These are phyloP conservation scores for Murraya koenigii DNA, from an alignment of 345 rosid genomes.

Conservation along the genomic window DNA sequence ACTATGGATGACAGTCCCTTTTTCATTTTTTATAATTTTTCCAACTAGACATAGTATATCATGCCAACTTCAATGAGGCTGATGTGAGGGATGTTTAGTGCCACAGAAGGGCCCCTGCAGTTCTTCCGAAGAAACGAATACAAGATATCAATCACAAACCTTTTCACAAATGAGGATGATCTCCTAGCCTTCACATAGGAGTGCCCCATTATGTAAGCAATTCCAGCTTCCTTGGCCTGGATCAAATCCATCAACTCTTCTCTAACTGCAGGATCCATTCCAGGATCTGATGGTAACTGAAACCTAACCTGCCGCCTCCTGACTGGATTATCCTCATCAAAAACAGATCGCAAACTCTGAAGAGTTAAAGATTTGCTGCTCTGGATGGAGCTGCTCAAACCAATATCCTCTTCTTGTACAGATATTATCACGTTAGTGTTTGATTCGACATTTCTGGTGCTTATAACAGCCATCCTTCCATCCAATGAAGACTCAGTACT, in stretches of 20 bases:
- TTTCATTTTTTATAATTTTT: not conserved
- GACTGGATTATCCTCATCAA: slow-evolving; percentile 65
- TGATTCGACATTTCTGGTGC: slow-evolving; percentile 52
- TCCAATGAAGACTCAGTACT: slow-evolving; percentile 64
- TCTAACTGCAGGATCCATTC: slow-evolving; percentile 68
- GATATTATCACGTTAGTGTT: slow-evolving; percentile 48
- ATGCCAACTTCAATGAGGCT: slow-evolving; percentile 95
- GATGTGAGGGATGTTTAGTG: slow-evolving; percentile 88
- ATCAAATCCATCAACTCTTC: slow-evolving; percentile 82
- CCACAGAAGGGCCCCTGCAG: slow-evolving; percentile 91
- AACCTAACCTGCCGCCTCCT: slow-evolving; percentile 71
- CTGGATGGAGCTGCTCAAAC: slow-evolving; percentile 38
- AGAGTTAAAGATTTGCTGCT: slow-evolving; percentile 75
- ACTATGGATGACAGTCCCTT: not conserved
- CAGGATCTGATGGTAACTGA: slow-evolving; percentile 46
- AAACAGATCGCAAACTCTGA: slow-evolving; percentile 62
- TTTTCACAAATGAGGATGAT: slow-evolving; percentile 64
- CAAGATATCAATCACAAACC: slow-evolving; percentile 66
- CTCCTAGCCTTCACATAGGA: slow-evolving; percentile 85
- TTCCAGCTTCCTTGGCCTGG: slow-evolving; percentile 85
- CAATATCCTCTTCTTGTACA: slow-evolving; percentile 55
- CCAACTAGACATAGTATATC: slow-evolving; percentile 74
- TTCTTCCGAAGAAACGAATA: slow-evolving; percentile 93
- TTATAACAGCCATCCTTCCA: slow-evolving; percentile 93
- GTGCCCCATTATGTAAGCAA: slow-evolving; percentile 85